Conservation (phyloP, 495 filamentous ascomycete species). For the Aspergillus hancockii region DNA sequence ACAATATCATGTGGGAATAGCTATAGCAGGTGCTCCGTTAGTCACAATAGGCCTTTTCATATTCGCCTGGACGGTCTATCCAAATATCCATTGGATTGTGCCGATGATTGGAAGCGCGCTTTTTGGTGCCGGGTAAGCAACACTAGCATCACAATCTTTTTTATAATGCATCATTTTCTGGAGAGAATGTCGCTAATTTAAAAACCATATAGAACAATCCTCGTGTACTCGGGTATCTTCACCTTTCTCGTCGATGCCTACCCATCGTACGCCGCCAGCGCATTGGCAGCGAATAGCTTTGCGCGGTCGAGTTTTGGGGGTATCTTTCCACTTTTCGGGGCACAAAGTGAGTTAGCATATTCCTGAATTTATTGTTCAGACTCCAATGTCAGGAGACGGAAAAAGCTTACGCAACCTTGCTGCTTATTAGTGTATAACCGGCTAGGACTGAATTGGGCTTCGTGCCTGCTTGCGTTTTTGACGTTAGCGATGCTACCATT, state of each 20-base stretch:
- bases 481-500: constrained; percentile 69
- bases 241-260: constrained; percentile 94
- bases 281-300: constrained; percentile 87
- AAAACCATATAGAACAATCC: constrained; percentile 59
- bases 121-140: constrained; percentile 71
- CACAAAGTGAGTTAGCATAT: constrained; percentile 50
- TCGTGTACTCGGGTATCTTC: constrained; percentile 85
- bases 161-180: constrained; percentile 6
- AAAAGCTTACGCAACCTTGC: too few relatives aligned
- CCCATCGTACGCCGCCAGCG: constrained; percentile 83
- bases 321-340: constrained; percentile 70
- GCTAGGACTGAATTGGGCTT: constrained; percentile 73
- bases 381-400: too few relatives aligned
- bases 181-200: too few relatives aligned
- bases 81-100: constrained; percentile 73
- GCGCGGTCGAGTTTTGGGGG: constrained; percentile 81
- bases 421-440: constrained; percentile 57
- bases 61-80: constrained; percentile 75
- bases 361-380: too few relatives aligned
- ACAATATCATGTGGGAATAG: constrained; percentile 33
- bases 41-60: constrained; percentile 85
- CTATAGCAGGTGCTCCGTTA: constrained; percentile 73
- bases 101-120: constrained; percentile 82
- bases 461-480: constrained; percentile 67
- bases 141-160: constrained; percentile 12